These are phyloP conservation scores for Cutaneotrichosporon sp. DNA, from an alignment of 1,284 basidiomycete genomes.

Conservation along the genomic window DNA sequence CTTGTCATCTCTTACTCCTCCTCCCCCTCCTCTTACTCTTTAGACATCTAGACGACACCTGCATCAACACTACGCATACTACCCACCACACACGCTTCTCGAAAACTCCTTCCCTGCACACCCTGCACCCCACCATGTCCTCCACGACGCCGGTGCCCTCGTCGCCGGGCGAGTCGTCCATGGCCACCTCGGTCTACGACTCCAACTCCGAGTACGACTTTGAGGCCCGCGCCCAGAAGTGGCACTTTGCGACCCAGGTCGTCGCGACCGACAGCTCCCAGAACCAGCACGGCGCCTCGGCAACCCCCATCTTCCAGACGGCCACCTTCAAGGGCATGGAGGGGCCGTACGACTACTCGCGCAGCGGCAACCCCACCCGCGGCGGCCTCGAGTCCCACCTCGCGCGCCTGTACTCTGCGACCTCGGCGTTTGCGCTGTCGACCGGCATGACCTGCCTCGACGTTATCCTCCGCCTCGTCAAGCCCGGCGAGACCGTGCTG, in stretches of 20 bases:
- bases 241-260: constrained; percentile 56
- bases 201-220: constrained; percentile 37
- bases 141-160: constrained; percentile 27
- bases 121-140: constrained; percentile 7
- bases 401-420: constrained; percentile 88
- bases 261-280: constrained; percentile 85
- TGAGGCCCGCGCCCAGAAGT: constrained; percentile 38
- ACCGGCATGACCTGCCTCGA: constrained; percentile 99
- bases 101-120: not conserved
- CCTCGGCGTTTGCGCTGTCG: constrained; percentile 85
- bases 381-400: constrained; percentile 94
- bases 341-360: constrained; percentile 84
- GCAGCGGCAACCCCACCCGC: constrained; percentile 95
- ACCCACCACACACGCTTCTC: not conserved
- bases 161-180: constrained; percentile 41
- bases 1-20: too few species aligned
- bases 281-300: constrained; percentile 93
- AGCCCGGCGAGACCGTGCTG: constrained; percentile 91
- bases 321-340: constrained; percentile 96
- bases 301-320: constrained; percentile 96
- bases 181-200: constrained; percentile 39
- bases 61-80: too few species aligned
- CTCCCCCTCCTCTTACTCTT: too few species aligned
- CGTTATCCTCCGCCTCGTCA: constrained; percentile 88
- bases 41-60: not conserved